These are phyloP conservation scores for Hypoxylon sp. DNA, from an alignment of 2,329 filamentous ascomycete species.

Conservation along the genomic window DNA sequence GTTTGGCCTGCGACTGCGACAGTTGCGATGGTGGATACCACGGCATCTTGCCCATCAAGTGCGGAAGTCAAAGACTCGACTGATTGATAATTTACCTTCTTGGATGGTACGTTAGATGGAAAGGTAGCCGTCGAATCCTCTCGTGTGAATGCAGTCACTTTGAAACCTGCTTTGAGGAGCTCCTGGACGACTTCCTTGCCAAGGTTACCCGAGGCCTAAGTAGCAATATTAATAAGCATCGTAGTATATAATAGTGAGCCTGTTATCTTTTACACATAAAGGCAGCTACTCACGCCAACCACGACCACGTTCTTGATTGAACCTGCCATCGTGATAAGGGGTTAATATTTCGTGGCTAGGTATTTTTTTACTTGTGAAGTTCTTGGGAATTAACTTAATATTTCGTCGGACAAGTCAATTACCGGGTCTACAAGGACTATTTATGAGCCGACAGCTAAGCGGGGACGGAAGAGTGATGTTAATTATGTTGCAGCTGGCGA, in stretches of 20 bases:
- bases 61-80: conserved; percentile 61
- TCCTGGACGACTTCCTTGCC: conserved; percentile 51
- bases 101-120: conserved; percentile 57
- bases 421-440: conserved; percentile 12
- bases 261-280: not conserved
- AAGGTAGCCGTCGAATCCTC: conserved; percentile 58
- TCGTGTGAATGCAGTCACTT: conserved; percentile 66
- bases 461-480: conserved; percentile 22
- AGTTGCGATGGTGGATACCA: conserved; percentile 65
- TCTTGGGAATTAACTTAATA: not conserved
- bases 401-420: conserved; percentile 6
- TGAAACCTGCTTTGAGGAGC: conserved; percentile 58
- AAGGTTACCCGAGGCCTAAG: conserved; percentile 55
- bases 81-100: conserved; percentile 64
- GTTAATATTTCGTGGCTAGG: not conserved
- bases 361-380: not conserved
- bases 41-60: conserved; percentile 68
- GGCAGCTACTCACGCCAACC: conserved; percentile 44
- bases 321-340: conserved; percentile 31
- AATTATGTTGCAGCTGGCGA: conserved; percentile 5
- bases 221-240: not conserved
- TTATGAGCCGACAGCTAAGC: conserved; percentile 26
- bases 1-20: conserved; percentile 62
- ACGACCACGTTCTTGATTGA: conserved; percentile 49
- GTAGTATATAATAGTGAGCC: not conserved